These are phyloP conservation scores for Anthoceros angustus DNA, from an alignment of 225 moss, liverwort and hornwort species.

Conservation along the genomic window DNA sequence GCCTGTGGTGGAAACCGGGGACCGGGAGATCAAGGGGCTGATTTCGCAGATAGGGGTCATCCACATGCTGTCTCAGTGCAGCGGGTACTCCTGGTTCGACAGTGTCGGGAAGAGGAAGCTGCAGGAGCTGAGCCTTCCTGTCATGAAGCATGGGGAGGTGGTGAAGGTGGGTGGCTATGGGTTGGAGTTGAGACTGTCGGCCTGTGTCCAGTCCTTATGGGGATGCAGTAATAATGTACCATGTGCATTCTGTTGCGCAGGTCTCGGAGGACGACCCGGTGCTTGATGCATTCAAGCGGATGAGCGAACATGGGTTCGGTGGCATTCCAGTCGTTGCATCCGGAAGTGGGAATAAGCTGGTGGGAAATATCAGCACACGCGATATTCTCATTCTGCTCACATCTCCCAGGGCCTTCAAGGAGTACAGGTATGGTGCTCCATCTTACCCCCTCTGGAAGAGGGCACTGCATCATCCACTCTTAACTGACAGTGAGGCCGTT, in stretches of 20 bases:
- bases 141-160: constrained; percentile 6
- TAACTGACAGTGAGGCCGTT: not conserved
- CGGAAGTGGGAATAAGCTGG: not conserved
- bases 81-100: constrained; percentile 1
- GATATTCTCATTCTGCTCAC: not conserved
- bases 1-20: constrained; percentile 2
- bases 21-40: not conserved
- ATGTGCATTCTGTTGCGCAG: not conserved
- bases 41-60: constrained; percentile 1
- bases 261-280: not conserved
- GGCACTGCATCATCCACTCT: not conserved
- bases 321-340: not conserved
- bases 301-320: not conserved
- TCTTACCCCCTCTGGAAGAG: not conserved
- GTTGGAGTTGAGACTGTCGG: not conserved
- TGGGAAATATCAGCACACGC: constrained; percentile 1
- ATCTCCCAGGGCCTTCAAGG: not conserved
- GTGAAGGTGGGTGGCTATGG: constrained; percentile 3
- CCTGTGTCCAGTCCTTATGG: not conserved
- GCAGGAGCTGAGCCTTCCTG: constrained; percentile 8
- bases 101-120: not conserved
- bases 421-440: not conserved
- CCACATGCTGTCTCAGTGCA: constrained; percentile 1
- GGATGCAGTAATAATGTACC: not conserved
- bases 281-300: not conserved